Evolutionary conservation across 1,284 basidiomycete species (phyloP).

Genomic region (Neolentinus lepideus): DNA sequence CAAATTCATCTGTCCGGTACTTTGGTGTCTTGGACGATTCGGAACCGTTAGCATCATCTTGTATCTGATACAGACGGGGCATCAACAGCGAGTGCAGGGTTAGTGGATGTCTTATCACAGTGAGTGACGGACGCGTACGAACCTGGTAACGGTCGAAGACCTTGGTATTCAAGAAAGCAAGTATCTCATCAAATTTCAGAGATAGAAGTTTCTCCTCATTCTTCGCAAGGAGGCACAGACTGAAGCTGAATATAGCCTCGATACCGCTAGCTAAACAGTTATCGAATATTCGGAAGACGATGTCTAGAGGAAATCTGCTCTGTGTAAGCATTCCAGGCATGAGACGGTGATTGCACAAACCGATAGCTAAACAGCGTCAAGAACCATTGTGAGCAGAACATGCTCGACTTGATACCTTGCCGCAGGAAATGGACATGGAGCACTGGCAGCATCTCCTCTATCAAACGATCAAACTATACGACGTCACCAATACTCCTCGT

Average conservation of each 20-base stretch:
- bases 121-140: conserved; percentile 10
- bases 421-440: conserved; percentile 88
- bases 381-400: conserved; percentile 98
- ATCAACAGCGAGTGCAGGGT: not conserved
- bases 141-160: conserved; percentile 83
- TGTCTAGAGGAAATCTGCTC: conserved; percentile 84
- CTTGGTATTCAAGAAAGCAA: conserved; percentile 72
- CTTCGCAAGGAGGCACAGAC: conserved; percentile 79
- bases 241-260: conserved; percentile 95
- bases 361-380: conserved; percentile 94
- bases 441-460: conserved; percentile 90
- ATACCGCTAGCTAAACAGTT: conserved; percentile 94
- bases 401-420: conserved; percentile 92
- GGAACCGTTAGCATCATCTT: conserved; percentile 6
- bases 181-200: conserved; percentile 86
- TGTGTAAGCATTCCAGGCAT: not conserved
- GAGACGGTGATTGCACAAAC: conserved; percentile 30
- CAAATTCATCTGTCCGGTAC: conserved; percentile 77
- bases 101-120: conserved; percentile 4
- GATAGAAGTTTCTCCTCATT: conserved; percentile 77
- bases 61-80: not conserved
- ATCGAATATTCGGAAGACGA: conserved; percentile 94
- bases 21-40: conserved; percentile 16
- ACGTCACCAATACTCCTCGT: conserved; percentile 1
- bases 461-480: conserved; percentile 81